Evolutionary conservation across 371 early-diverging fungal genomes (phyloP).

Genomic region (Mucor indicus): DNA sequence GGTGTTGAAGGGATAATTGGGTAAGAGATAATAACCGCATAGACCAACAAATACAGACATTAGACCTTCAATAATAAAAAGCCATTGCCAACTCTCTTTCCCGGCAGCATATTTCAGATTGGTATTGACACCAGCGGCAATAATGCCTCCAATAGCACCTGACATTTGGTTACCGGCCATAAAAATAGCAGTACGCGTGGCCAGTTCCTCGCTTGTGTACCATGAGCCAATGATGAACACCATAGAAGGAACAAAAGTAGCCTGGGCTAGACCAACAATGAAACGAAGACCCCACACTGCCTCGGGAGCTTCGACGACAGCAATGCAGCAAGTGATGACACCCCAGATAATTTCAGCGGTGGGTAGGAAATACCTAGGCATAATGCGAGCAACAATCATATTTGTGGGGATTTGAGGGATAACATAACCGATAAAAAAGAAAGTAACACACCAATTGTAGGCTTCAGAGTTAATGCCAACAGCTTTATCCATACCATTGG

Average conservation of each 20-base stretch:
- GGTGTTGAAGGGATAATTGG: slow-evolving; percentile 7
- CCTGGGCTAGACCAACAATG: slow-evolving; percentile 1
- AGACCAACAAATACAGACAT: slow-evolving; percentile 7
- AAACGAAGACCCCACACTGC: slow-evolving; percentile 4
- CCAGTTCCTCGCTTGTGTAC: slow-evolving; percentile 6
- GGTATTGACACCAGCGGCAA: not conserved
- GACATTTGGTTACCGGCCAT: slow-evolving; percentile 6
- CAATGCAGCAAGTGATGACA: slow-evolving; percentile 6
- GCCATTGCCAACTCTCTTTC: slow-evolving; percentile 15
- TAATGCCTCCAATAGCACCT: slow-evolving; percentile 4
- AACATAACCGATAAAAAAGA: slow-evolving; percentile 16
- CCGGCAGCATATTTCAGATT: slow-evolving; percentile 4
- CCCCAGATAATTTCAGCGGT: slow-evolving; percentile 2
- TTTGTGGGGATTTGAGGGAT: slow-evolving; percentile 8
- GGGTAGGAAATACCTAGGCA: slow-evolving; percentile 4
- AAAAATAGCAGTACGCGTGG: slow-evolving; percentile 4
- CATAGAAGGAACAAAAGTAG: slow-evolving; percentile 6
- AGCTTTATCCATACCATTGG: slow-evolving; percentile 20
- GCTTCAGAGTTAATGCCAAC: slow-evolving; percentile 12
- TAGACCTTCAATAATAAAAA: slow-evolving; percentile 17
- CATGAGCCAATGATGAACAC: slow-evolving; percentile 10
- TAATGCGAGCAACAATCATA: slow-evolving; percentile 3
- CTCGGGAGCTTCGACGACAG: slow-evolving; percentile 1
- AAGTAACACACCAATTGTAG: slow-evolving; percentile 14
- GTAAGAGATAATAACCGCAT: slow-evolving; percentile 6